These are phyloP conservation scores for Pythium utonaiense DNA, from an alignment of 352 stramenopile species.

Conservation along the genomic window DNA sequence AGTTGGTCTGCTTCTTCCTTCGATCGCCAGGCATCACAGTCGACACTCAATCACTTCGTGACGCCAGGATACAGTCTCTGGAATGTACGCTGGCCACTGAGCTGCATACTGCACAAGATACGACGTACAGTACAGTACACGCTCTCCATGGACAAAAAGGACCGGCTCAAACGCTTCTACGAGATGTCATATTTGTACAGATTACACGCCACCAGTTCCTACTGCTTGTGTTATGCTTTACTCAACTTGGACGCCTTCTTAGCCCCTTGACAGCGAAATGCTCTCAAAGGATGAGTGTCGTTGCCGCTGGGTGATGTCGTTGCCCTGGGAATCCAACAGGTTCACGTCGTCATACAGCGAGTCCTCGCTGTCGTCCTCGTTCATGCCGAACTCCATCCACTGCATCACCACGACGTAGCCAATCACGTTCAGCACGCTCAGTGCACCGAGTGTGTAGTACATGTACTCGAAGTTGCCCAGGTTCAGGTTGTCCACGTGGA, in stretches of 20 bases:
- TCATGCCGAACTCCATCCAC: constrained; percentile 88
- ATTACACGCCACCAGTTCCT: background rate
- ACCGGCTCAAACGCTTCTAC: constrained; percentile 1
- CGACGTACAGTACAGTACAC: no score
- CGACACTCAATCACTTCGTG: no score
- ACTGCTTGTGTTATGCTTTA: background rate
- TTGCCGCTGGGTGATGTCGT: constrained; percentile 67
- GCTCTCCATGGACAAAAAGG: no score
- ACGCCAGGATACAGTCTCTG: no score
- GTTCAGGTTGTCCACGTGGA: constrained; percentile 70
- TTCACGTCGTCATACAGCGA: constrained; percentile 57
- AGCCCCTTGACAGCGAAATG: constrained; percentile 42
- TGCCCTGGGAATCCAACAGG: constrained; percentile 39
- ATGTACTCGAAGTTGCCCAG: constrained; percentile 88
- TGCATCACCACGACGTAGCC: constrained; percentile 79
- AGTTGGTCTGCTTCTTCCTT: no score
- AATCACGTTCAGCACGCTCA: constrained; percentile 72
- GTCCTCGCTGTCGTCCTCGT: constrained; percentile 67
- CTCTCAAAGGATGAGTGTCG: constrained; percentile 78
- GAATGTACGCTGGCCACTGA: no score
- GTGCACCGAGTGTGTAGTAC: constrained; percentile 77
- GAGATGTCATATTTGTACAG: constrained; percentile 11
- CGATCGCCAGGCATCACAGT: no score
- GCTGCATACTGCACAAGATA: no score
- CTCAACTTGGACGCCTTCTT: background rate